phyloP scores from a whole-genome alignment of 805 yeast species.

The Debaryomyces castellii region DNA sequence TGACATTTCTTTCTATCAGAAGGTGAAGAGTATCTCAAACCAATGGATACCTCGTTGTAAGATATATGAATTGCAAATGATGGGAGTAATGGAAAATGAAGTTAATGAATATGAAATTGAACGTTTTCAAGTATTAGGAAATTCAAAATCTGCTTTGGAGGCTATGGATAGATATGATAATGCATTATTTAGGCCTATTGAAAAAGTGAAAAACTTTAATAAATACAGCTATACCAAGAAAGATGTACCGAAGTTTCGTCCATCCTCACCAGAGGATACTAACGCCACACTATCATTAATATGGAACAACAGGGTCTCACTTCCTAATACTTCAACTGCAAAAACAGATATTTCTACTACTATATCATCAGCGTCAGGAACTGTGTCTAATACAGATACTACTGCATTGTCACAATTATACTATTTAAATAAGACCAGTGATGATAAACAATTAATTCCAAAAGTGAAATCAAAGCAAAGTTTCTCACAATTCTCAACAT shows the following conservation, averaged over 20 bases:
- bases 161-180: constrained; percentile 71
- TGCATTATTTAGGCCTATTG: constrained; percentile 45
- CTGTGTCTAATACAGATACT: constrained; percentile 31
- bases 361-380: constrained; percentile 35
- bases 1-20: constrained; percentile 88
- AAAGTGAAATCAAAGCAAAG: constrained; percentile 2
- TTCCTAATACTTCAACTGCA: constrained; percentile 15
- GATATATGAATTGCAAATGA: constrained; percentile 95
- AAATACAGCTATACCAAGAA: neutral
- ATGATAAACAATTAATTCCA: constrained; percentile 11
- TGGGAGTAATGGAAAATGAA: constrained; percentile 96
- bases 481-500: neutral
- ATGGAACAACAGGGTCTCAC: constrained; percentile 15
- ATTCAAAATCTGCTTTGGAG: constrained; percentile 46
- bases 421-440: constrained; percentile 30
- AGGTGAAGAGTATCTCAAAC: constrained; percentile 39
- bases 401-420: constrained; percentile 41
- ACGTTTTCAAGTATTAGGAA: constrained; percentile 42
- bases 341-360: constrained; percentile 29
- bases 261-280: constrained; percentile 12
- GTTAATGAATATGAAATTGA: constrained; percentile 66
- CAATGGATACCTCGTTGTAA: constrained; percentile 95
- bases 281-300: constrained; percentile 28
- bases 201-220: neutral
- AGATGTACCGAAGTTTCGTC: neutral